Conservation (phyloP, 228 moss, liverwort and hornwort genomes). For the Sphagnum magellanicum region DNA sequence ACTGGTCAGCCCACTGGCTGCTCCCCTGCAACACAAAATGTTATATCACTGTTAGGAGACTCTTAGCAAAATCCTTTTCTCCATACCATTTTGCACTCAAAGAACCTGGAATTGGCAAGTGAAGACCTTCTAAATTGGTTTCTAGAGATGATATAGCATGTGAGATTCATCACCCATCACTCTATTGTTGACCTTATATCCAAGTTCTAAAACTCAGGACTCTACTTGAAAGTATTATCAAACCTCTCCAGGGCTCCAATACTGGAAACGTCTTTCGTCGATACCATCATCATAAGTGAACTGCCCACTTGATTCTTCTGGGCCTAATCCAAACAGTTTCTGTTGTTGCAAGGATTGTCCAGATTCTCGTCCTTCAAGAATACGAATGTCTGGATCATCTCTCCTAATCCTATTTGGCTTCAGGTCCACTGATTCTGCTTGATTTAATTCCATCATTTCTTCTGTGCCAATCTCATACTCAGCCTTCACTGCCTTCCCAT, state of each 20-base stretch:
- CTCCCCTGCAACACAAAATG: conserved; percentile 35
- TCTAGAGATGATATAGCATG: background rate
- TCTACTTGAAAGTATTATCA: background rate
- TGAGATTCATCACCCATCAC: background rate
- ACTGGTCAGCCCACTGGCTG: conserved; percentile 53
- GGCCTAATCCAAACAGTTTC: conserved; percentile 15
- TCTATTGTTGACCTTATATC: background rate
- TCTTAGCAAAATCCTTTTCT: background rate
- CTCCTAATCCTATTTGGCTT: conserved; percentile 44
- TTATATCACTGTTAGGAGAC: conserved; percentile 8
- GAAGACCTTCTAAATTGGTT: background rate
- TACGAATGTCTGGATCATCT: conserved; percentile 31
- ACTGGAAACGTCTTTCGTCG: conserved; percentile 37
- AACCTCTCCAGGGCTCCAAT: conserved; percentile 60
- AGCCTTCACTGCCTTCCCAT: too few relatives aligned
- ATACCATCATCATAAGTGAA: conserved; percentile 8
- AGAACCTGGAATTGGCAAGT: background rate
- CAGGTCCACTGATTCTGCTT: too few relatives aligned
- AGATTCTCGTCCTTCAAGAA: conserved; percentile 38
- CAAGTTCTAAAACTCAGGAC: background rate
- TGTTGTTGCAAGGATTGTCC: conserved; percentile 33
- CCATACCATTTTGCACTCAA: background rate
- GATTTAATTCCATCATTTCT: too few relatives aligned
- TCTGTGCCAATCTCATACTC: too few relatives aligned
- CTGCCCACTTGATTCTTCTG: conserved; percentile 19